Evolutionary conservation across 192 early-diverging fungal genomes (phyloP).

Genomic region (Coemansia sp.): DNA sequence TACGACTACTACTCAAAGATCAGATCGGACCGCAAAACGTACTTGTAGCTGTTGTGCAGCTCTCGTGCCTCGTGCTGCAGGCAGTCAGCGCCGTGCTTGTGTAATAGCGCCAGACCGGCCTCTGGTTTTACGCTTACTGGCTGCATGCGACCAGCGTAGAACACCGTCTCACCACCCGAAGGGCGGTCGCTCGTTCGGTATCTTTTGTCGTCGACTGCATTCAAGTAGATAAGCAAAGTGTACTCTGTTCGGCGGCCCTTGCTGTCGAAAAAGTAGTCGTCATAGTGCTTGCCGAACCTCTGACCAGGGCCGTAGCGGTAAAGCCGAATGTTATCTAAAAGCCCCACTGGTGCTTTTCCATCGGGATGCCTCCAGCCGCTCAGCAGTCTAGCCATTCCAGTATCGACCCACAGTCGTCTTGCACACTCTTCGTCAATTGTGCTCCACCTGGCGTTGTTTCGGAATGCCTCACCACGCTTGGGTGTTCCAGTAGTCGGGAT

Average conservation of each 20-base stretch:
- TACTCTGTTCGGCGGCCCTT: conserved; percentile 57
- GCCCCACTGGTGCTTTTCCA: conserved; percentile 45
- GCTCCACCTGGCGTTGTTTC: conserved; percentile 60
- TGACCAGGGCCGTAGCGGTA: conserved; percentile 62
- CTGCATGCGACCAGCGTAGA: conserved; percentile 53
- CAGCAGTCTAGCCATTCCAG: conserved; percentile 35
- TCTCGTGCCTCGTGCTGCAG: conserved; percentile 60
- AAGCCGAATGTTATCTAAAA: conserved; percentile 60
- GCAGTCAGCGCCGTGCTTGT: conserved; percentile 63
- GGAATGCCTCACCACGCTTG: conserved; percentile 58
- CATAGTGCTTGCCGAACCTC: conserved; percentile 62
- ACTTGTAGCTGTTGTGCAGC: conserved; percentile 58
- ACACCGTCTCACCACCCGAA: conserved; percentile 50
- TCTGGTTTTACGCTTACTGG: conserved; percentile 57
- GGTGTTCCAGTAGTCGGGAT: conserved; percentile 40
- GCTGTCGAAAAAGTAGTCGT: conserved; percentile 56
- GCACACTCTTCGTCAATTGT: conserved; percentile 51
- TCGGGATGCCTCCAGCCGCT: conserved; percentile 39
- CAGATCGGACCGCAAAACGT: conserved; percentile 60
- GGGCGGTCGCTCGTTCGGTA: conserved; percentile 18
- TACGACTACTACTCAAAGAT: conserved; percentile 42
- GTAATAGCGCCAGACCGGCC: conserved; percentile 57
- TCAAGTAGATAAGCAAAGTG: conserved; percentile 60
- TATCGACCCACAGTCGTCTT: conserved; percentile 51
- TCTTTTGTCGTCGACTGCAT: conserved; percentile 44